Evolutionary conservation across 73 alveolate species (phyloP).

Genomic region (Paramecium bursaria): DNA sequence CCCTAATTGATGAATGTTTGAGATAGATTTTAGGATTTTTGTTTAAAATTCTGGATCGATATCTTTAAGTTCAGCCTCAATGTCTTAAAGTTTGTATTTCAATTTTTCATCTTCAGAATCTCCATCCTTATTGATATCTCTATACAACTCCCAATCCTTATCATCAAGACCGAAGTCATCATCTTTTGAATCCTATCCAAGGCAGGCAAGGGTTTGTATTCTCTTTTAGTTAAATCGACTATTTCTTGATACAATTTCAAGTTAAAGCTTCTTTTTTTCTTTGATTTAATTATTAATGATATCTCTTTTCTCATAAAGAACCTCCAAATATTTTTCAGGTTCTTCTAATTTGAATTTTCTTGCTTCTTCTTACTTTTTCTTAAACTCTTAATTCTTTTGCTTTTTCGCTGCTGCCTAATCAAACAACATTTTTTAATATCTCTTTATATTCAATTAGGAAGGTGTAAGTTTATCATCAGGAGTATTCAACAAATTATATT

Average conservation of each 20-base stretch:
- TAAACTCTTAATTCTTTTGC: conserved; percentile 35
- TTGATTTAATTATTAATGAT: background rate
- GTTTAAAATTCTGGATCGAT: conserved; percentile 46
- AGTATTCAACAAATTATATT: conserved; percentile 21
- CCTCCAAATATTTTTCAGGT: conserved; percentile 52
- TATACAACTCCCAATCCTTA: conserved; percentile 55
- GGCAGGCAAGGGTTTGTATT: conserved; percentile 27
- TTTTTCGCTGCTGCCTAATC: conserved; percentile 19
- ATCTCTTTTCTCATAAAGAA: conserved; percentile 51
- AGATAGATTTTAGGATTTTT: conserved; percentile 37
- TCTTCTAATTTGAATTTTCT: conserved; percentile 47
- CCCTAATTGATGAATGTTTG: conserved; percentile 32
- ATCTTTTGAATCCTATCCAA: conserved; percentile 31
- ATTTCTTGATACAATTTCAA: conserved; percentile 35
- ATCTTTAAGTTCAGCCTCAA: conserved; percentile 38
- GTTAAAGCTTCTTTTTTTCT: conserved; percentile 32
- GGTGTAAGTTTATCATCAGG: conserved; percentile 60
- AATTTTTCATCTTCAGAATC: conserved; percentile 58
- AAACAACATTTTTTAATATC: conserved; percentile 41
- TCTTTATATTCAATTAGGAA: conserved; percentile 34
- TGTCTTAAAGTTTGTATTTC: conserved; percentile 22
- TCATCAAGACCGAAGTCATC: conserved; percentile 59
- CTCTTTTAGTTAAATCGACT: conserved; percentile 44
- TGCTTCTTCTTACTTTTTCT: conserved; percentile 30
- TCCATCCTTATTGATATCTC: conserved; percentile 16